phyloP scores from a whole-genome alignment of 495 filamentous ascomycete species.

The Aspergillus avenaceus region DNA sequence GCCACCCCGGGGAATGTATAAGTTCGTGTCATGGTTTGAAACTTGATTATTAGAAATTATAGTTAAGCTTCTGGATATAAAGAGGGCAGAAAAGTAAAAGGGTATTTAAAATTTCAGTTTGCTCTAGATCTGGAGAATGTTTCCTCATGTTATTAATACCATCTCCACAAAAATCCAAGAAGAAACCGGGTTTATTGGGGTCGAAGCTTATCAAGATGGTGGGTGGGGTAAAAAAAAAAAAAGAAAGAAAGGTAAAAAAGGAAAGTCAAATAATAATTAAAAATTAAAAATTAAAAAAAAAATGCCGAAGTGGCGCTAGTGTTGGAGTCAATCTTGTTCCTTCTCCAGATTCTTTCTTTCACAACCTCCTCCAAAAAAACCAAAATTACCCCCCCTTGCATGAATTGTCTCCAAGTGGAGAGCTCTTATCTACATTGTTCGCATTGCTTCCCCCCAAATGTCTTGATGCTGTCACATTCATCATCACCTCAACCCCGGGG shows the following conservation, averaged over 20 bases:
- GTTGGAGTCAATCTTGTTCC: conserved; percentile 3
- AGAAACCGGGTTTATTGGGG: background rate
- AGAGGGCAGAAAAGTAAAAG: too few relatives aligned
- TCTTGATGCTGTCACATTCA: conserved; percentile 33
- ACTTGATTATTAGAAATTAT: background rate
- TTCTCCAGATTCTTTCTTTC: background rate
- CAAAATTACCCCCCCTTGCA: background rate
- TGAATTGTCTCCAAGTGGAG: conserved; percentile 14
- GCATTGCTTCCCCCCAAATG: conserved; percentile 14
- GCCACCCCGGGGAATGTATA: conserved; percentile 29
- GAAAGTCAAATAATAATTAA: too few relatives aligned
- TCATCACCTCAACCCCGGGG: conserved; percentile 18
- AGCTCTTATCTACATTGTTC: background rate
- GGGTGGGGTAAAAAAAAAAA: background rate
- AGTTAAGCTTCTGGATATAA: background rate
- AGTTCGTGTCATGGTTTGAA: background rate
- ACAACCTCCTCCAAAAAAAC: background rate
- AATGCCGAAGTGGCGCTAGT: conserved; percentile 3
- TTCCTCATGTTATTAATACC: too few relatives aligned
- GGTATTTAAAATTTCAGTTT: too few relatives aligned
- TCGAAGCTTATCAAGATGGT: background rate
- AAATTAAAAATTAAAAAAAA: background rate
- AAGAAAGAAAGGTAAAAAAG: background rate
- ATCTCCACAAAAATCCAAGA: too few relatives aligned
- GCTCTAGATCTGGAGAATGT: too few relatives aligned